Conservation (phyloP, 805 yeast genomes). For the Candida parachauliodes region DNA sequence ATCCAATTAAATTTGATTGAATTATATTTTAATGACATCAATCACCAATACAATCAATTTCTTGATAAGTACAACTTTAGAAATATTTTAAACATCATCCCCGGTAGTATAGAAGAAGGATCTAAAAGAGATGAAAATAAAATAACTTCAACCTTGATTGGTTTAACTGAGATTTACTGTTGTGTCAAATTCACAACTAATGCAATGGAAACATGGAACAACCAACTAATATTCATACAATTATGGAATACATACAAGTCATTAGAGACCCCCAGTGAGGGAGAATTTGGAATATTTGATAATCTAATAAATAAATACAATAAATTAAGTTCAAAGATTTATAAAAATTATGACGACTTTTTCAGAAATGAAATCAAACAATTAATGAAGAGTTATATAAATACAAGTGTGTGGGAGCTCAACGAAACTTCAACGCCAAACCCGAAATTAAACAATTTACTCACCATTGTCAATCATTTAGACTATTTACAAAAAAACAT, state of each 20-base stretch:
- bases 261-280: not conserved
- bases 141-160: constrained; percentile 21
- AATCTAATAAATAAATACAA: constrained; percentile 20
- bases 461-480: constrained; percentile 21
- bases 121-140: constrained; percentile 11
- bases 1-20: constrained; percentile 59
- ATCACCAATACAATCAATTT: constrained; percentile 39
- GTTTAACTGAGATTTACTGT: constrained; percentile 32
- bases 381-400: constrained; percentile 34
- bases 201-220: constrained; percentile 35
- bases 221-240: constrained; percentile 36
- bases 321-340: constrained; percentile 15
- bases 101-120: constrained; percentile 31
- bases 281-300: constrained; percentile 27
- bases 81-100: constrained; percentile 30
- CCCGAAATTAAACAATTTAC: constrained; percentile 19
- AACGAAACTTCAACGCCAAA: constrained; percentile 15
- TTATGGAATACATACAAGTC: constrained; percentile 32
- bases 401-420: constrained; percentile 28
- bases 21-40: constrained; percentile 42
- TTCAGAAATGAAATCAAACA: constrained; percentile 30
- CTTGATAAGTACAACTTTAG: constrained; percentile 34
- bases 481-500: constrained; percentile 19
- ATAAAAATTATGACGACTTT: constrained; percentile 24
- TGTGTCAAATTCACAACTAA: constrained; percentile 27